A percentile compares a stretch with the other conserved stretches of the same genome.
Conservation (phyloP, 2,329 filamentous ascomycete genomes). For the Scortechinia acanthostroma region DNA sequence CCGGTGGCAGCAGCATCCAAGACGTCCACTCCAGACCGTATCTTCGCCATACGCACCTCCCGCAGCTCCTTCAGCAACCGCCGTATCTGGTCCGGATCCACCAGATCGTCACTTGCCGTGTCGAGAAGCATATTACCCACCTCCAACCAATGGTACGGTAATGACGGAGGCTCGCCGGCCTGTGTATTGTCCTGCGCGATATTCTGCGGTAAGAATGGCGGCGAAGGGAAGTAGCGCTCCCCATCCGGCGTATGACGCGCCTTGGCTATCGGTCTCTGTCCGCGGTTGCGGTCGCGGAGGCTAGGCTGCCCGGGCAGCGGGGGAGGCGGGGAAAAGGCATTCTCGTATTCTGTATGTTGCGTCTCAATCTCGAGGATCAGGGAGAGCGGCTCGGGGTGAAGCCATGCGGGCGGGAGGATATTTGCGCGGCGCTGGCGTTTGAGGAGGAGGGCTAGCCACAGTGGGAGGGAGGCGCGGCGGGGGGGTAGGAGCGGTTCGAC, state of each 20-base stretch:
- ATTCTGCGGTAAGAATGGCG: constrained; percentile 45
- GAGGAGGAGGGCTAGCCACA: constrained; percentile 62
- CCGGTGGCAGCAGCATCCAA: constrained; percentile 36
- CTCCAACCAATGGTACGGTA: constrained; percentile 63
- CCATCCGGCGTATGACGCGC: not conserved
- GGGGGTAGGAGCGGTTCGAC: constrained; percentile 47
- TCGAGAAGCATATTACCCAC: constrained; percentile 52
- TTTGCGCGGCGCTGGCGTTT: constrained; percentile 60
- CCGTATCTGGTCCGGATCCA: constrained; percentile 47
- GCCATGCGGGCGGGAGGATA: constrained; percentile 56
- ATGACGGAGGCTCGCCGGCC: constrained; percentile 24
- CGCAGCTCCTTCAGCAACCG: constrained; percentile 49
- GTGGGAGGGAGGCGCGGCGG: constrained; percentile 45
- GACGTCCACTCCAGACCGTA: constrained; percentile 46
- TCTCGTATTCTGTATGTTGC: constrained; percentile 32
- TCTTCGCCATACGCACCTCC: constrained; percentile 57
- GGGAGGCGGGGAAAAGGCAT: constrained; percentile 47
- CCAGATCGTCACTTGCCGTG: constrained; percentile 52
- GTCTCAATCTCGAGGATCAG: constrained; percentile 55
- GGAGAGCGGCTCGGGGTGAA: constrained; percentile 41
- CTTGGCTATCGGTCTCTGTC: not conserved
- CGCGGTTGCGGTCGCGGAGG: not conserved
- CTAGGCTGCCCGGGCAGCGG: constrained; percentile 24
- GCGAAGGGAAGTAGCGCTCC: constrained; percentile 11
- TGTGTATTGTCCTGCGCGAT: not conserved